Conservation (phyloP, 768 basidiomycete genomes). For the Boletus patriciae region DNA sequence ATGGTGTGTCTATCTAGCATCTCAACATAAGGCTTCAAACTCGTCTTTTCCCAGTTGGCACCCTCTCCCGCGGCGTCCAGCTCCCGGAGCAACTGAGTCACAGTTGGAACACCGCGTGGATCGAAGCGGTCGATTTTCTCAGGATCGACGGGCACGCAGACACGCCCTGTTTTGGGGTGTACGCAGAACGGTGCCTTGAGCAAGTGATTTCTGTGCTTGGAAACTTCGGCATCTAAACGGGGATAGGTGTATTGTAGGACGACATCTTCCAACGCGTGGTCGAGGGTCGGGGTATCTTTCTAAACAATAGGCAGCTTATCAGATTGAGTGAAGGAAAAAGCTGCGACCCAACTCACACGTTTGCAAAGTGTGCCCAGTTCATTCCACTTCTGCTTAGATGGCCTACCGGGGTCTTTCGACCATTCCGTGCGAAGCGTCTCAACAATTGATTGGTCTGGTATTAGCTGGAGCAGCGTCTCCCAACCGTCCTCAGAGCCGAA, state of each 20-base stretch:
- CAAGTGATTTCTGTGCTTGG: slow-evolving; percentile 96
- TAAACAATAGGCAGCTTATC: neutral
- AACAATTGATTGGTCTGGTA: slow-evolving; percentile 62
- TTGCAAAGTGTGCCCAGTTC: slow-evolving; percentile 48
- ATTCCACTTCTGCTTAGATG: slow-evolving; percentile 74
- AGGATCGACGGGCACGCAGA: slow-evolving; percentile 93
- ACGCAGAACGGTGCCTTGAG: slow-evolving; percentile 97
- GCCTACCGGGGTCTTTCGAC: slow-evolving; percentile 48
- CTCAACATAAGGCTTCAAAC: slow-evolving; percentile 85
- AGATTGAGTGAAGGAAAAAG: neutral
- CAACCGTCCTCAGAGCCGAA: slow-evolving; percentile 71
- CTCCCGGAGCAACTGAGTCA: slow-evolving; percentile 78
- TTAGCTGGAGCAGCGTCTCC: slow-evolving; percentile 67
- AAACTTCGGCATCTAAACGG: slow-evolving; percentile 94
- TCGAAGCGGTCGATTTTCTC: slow-evolving; percentile 74
- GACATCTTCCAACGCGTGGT: slow-evolving; percentile 76
- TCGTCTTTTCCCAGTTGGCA: slow-evolving; percentile 86
- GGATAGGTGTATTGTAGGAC: slow-evolving; percentile 95
- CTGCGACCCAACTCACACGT: slow-evolving; percentile 30
- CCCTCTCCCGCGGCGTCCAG: slow-evolving; percentile 57
- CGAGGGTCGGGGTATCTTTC: slow-evolving; percentile 22
- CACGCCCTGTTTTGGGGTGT: slow-evolving; percentile 93
- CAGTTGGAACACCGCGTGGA: slow-evolving; percentile 83
- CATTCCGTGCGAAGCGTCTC: slow-evolving; percentile 56
- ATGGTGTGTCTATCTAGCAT: slow-evolving; percentile 75